A percentile compares a stretch with the other conserved stretches of the same genome.
phyloP scores from a whole-genome alignment of 2,329 filamentous ascomycete genomes.

The Trichoderma semiorbis region DNA sequence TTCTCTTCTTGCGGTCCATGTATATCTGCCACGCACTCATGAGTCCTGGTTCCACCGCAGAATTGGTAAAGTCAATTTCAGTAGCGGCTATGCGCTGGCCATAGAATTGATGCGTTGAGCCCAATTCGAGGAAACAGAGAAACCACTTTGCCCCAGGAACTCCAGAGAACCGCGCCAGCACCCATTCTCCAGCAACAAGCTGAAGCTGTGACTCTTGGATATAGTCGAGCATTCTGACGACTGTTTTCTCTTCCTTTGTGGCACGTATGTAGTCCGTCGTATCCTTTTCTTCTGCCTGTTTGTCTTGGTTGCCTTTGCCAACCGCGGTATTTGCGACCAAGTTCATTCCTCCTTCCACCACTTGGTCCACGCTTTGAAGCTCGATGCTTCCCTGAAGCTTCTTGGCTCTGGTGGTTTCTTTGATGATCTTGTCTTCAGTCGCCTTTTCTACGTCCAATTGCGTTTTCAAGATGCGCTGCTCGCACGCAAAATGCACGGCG shows the following conservation, averaged over 20 bases:
- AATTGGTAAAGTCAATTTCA: constrained; percentile 11
- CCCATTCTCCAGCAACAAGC: constrained; percentile 15
- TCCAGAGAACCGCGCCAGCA: constrained; percentile 11
- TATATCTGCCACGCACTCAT: constrained; percentile 16
- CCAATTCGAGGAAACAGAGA: constrained; percentile 13
- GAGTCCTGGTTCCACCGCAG: not conserved
- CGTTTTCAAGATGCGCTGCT: not conserved
- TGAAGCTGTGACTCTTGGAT: not conserved
- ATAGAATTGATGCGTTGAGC: constrained; percentile 9
- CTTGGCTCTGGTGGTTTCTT: not conserved
- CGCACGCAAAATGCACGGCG: not conserved
- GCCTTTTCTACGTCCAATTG: not conserved
- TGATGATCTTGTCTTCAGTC: not conserved
- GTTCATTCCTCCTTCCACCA: not conserved
- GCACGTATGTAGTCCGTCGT: not conserved
- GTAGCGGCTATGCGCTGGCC: constrained; percentile 3
- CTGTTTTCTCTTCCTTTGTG: not conserved
- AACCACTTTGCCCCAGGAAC: constrained; percentile 11
- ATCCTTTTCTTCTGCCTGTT: not conserved
- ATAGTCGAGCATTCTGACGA: constrained; percentile 12
- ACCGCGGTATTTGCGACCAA: not conserved
- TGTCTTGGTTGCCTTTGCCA: not conserved
- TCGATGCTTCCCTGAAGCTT: not conserved
- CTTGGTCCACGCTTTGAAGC: not conserved
- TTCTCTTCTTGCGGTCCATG: constrained; percentile 12